Conservation (phyloP, 305 asterid genomes). For the Fraxinus baroniana region DNA sequence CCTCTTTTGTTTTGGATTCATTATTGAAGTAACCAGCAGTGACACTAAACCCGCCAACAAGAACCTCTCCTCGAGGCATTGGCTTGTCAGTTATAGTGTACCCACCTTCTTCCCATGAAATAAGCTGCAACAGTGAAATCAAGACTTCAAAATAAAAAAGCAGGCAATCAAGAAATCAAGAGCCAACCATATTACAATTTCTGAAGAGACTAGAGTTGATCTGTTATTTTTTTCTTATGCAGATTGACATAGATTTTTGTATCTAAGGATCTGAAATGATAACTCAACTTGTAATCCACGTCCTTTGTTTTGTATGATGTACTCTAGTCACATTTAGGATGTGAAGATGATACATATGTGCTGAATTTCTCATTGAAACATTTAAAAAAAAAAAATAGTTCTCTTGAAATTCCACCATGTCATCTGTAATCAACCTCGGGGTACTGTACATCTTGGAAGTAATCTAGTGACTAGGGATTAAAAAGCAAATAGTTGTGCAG, state of each 20-base stretch:
- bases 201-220: background rate
- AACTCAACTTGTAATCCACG: background rate
- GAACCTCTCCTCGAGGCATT: conserved; percentile 92
- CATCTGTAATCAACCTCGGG: background rate
- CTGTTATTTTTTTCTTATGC: background rate
- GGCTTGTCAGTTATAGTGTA: conserved; percentile 72
- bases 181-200: background rate
- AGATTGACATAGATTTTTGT: background rate
- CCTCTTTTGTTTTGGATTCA: conserved; percentile 75
- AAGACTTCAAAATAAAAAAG: conserved; percentile 11
- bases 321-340: background rate
- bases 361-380: background rate
- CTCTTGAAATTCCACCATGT: background rate
- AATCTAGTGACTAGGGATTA: background rate
- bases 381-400: background rate
- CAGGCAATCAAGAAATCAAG: background rate
- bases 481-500: background rate
- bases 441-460: background rate
- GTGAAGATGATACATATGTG: background rate
- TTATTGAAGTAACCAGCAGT: conserved; percentile 85
- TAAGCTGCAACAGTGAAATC: conserved; percentile 53
- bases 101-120: conserved; percentile 94
- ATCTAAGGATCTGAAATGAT: background rate
- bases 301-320: background rate
- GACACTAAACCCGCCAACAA: conserved; percentile 79